Base-by-base conservation (phyloP, 768 basidiomycete genomes). In the Boletus rufocinnamomeus region DNA sequence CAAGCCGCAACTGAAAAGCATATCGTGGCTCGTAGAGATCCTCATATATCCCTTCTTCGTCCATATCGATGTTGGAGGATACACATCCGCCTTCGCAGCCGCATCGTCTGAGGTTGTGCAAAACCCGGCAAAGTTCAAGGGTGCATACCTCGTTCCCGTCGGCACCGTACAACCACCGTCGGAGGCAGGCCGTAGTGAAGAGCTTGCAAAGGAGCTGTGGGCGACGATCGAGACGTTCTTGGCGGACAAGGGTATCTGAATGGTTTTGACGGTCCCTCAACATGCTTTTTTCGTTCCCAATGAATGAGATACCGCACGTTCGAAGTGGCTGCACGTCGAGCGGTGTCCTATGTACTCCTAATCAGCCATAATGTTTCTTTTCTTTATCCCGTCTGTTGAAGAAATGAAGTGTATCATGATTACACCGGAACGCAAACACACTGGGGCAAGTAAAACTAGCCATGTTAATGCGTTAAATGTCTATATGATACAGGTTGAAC, bases 71-170 rank as follows among this genome's bases (percentile, higher is more conserved):
- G 61, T 61, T 10, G 75, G 76, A 6, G 71, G 54, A 9, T 63
- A 69, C 52, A 66, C 66, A 2, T 65, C 70, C 10, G 64, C 43
- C 28, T 70, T 71, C 50, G 73, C 76, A 7, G 73, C 75, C 1
- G 71, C 67, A 16, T 69, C 69, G 8, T 38, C 66, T 21, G 66
- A 66, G 10, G 50, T 75, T 14, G 48, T 34, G 6, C 55, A 63
- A 17, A 23, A 66, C 6, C 56, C 57, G 38, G 66, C 63, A 21
- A 71, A 62, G 53, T 76, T 71, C 57, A 60, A 63, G n/a, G n/a
- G n/a, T n/a, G n/a, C n/a, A n/a, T n/a, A n/a, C n/a, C n/a, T n/a
- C n/a, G n/a, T n/a, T n/a, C n/a, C n/a, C n/a, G n/a, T n/a, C n/a
- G n/a, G n/a, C n/a, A n/a, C n/a, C n/a, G n/a, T n/a, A n/a, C n/a